These are phyloP conservation scores for Piloderma croceum DNA, from an alignment of 768 basidiomycete genomes.

Conservation along the genomic window DNA sequence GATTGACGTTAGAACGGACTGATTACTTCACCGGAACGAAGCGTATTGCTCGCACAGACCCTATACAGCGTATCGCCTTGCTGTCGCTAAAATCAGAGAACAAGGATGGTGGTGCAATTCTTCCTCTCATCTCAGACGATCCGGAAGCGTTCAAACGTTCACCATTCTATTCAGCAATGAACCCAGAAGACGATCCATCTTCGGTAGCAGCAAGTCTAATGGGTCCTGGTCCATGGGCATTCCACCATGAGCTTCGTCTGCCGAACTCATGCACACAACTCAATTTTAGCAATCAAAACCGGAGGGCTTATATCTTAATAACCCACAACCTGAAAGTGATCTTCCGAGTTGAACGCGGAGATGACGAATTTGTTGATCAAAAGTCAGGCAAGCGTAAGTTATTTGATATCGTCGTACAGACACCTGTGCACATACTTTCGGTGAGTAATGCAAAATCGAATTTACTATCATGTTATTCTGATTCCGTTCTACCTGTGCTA, in stretches of 20 bases:
- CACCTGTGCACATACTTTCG: constrained; percentile 82
- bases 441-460: constrained; percentile 42
- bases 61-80: constrained; percentile 40
- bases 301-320: constrained; percentile 66
- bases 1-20: constrained; percentile 40
- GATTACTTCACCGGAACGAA: constrained; percentile 48
- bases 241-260: constrained; percentile 44
- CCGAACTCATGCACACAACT: constrained; percentile 43
- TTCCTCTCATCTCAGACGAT: constrained; percentile 52
- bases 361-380: constrained; percentile 54
- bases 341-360: constrained; percentile 78
- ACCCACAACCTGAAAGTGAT: constrained; percentile 76
- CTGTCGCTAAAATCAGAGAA: constrained; percentile 33
- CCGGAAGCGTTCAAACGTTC: constrained; percentile 39
- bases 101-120: constrained; percentile 38
- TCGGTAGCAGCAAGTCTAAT: constrained; percentile 32
- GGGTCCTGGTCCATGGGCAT: constrained; percentile 58
- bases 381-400: constrained; percentile 72
- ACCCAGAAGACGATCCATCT: constrained; percentile 29
- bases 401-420: constrained; percentile 83
- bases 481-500: constrained; percentile 20
- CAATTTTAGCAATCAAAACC: constrained; percentile 77
- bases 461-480: background rate
- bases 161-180: constrained; percentile 38
- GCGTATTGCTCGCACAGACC: constrained; percentile 47